Evolutionary conservation across 176 grass and related monocot species (phyloP).

Genomic region (Pharus latifolius): DNA sequence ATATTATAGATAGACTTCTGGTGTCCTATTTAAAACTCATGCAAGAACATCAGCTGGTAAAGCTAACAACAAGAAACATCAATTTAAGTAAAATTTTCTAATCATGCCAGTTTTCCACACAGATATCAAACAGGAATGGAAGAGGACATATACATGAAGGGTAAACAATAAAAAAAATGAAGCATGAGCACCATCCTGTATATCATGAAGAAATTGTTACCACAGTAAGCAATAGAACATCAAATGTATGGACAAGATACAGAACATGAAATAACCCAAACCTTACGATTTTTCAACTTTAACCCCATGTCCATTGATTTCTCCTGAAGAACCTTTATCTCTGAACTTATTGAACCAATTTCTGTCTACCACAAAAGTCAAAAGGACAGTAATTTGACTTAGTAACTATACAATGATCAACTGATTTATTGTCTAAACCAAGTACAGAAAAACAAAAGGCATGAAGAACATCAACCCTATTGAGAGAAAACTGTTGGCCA

Average conservation of each 20-base stretch:
- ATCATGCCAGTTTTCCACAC: neutral
- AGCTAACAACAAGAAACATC: neutral
- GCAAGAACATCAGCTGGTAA: neutral
- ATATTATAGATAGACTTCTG: too few species aligned
- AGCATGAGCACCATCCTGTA: neutral
- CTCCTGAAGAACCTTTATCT: slow-evolving; percentile 97
- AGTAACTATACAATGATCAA: slow-evolving; percentile 1
- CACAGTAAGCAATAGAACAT: neutral
- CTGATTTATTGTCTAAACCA: neutral
- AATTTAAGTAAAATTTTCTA: neutral
- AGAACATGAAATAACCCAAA: slow-evolving; percentile 30
- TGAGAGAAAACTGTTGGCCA: neutral
- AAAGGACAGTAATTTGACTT: slow-evolving; percentile 30
- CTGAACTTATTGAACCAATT: slow-evolving; percentile 98
- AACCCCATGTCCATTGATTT: slow-evolving; percentile 99
- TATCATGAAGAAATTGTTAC: neutral
- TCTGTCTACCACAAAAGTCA: slow-evolving; percentile 82
- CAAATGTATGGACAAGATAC: neutral
- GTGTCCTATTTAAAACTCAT: too few species aligned
- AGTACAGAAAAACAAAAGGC: neutral
- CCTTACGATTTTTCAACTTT: slow-evolving; percentile 98
- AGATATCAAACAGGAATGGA: neutral
- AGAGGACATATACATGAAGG: neutral
- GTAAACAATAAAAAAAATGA: neutral
- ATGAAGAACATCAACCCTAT: neutral